A percentile compares a stretch with the other conserved stretches of the same genome.
phyloP scores from a whole-genome alignment of 495 filamentous ascomycete genomes.

The Trypethelium eluteriae region DNA sequence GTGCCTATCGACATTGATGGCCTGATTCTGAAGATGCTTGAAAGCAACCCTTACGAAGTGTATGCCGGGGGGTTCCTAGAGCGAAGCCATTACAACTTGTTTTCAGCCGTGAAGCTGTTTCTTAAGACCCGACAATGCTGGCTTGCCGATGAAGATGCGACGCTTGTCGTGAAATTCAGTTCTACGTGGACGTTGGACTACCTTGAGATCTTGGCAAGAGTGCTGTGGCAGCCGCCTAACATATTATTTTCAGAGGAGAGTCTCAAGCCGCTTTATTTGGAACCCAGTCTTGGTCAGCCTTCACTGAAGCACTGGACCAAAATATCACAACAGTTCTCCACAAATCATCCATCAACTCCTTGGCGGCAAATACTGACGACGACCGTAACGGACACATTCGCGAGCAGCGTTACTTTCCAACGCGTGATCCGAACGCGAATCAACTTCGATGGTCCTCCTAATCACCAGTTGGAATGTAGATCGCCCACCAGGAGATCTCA shows the following conservation, averaged over 20 bases:
- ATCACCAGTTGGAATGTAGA: background rate
- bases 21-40: background rate
- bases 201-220: background rate
- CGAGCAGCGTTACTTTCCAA: background rate
- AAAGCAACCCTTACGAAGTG: background rate
- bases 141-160: background rate
- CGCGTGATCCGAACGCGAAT: background rate
- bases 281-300: background rate
- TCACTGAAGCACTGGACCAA: background rate
- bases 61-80: background rate
- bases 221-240: background rate
- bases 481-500: background rate
- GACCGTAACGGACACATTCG: background rate
- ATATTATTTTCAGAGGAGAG: background rate
- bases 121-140: conserved; percentile 1
- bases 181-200: background rate
- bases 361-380: background rate
- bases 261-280: background rate
- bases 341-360: background rate
- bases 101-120: conserved; percentile 7
- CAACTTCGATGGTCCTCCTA: background rate
- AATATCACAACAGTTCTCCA: background rate
- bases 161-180: background rate
- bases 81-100: background rate
- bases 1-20: background rate